Evolutionary conservation across 257 asterid species (phyloP), one percentile per base, ranked within the genome.

Genomic region (Apocynum venetum): DNA sequence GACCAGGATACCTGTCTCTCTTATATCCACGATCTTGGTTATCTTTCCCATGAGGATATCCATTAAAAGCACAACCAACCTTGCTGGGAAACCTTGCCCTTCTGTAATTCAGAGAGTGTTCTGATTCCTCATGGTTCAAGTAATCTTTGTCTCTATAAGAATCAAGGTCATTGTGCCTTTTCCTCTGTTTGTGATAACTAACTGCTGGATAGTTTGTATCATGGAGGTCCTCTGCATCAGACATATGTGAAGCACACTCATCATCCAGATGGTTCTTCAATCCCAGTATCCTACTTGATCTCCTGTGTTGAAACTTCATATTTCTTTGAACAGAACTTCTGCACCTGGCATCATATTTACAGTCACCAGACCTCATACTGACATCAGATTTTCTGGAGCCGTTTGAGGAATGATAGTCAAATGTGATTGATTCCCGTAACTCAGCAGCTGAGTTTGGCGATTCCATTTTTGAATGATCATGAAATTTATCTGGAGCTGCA

Each of bases 231-330:
- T 74, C 77, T 74, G 77, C 72, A 81, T 79, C 80, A 81, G 70
- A 69, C 59, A 73, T 77, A 73, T 77, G 53, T 61, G 81, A 86
- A 74, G 71, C 75, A 66, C 79, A 84, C 73, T 80, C 81, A 84
- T 71, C 77, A 57, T 80, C 64, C 63, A 71, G 55, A 69, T 60
- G 77, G 48, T 73, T 78, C 81, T 81, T 77, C 74, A 70, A 51
- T 77, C 60, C 73, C 44, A 78, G 57, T 77, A 64, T 57, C 81
- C 79, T 67, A 64, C 68, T 63, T 71, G 76, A 77, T 78, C 80
- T 82, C 81, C 76, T 74, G 20, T 64, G 75, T 20, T 68, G 76
- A 59, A 61, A 82, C 70, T 40, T 69, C 47, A 78, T 72, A 8
- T 78, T 79, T 73, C 84, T 81, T 71, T 36, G 61, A 36, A 67